Evolutionary conservation across 768 basidiomycete genomes (phyloP).

Genomic region (Chlorophyllum brunneum): DNA sequence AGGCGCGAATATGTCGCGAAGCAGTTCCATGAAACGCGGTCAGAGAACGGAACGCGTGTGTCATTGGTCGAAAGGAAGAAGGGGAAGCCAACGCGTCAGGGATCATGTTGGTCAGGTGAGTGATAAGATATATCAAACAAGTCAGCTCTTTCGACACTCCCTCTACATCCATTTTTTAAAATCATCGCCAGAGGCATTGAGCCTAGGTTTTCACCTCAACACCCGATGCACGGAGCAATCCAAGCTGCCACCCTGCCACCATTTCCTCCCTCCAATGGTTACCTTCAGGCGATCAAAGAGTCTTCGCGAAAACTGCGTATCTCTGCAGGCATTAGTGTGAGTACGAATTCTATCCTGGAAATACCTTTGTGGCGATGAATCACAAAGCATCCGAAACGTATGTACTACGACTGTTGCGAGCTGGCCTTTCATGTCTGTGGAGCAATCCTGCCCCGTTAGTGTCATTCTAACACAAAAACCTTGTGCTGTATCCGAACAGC

Average conservation of each 20-base stretch:
- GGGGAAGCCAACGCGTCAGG: not conserved
- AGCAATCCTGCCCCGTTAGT: too few species aligned
- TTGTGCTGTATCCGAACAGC: not conserved
- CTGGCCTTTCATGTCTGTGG: too few species aligned
- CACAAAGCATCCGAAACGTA: not conserved
- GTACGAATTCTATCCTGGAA: conserved; percentile 17
- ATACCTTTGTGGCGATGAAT: not conserved
- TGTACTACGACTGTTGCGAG: too few species aligned
- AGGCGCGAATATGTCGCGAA: not conserved
- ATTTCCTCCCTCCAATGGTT: conserved; percentile 45
- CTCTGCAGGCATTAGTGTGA: conserved; percentile 48
- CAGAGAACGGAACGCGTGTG: not conserved
- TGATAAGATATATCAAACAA: too few species aligned
- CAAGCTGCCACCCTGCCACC: conserved; percentile 21
- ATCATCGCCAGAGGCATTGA: too few species aligned
- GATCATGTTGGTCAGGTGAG: not conserved
- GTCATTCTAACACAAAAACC: not conserved
- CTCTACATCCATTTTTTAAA: too few species aligned
- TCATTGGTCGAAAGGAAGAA: not conserved
- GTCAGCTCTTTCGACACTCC: too few species aligned
- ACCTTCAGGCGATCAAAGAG: conserved; percentile 47
- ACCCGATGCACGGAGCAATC: too few species aligned
- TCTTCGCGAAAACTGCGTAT: conserved; percentile 48
- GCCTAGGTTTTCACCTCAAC: too few species aligned
- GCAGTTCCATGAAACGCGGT: not conserved